Base-by-base conservation (phyloP, 495 filamentous ascomycete genomes). In the Penicillium desertorum region DNA sequence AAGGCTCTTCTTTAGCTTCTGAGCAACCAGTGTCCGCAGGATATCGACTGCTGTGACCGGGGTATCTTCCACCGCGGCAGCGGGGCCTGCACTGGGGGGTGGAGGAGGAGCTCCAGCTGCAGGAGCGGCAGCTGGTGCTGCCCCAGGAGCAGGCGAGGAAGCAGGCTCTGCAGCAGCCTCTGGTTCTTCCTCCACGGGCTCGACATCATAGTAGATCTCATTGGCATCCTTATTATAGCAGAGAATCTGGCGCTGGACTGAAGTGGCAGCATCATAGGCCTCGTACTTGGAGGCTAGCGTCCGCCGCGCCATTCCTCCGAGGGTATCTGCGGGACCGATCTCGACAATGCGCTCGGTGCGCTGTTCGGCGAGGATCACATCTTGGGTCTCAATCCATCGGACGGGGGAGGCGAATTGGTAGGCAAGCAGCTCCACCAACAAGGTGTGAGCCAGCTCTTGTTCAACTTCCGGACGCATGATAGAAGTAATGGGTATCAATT, bases 171-270 rank as follows among this genome's bases (percentile, higher is more conserved):
- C 67, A 20, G 81, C 62, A 29, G 86, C 69, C 61, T 86, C 87
- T 22, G 86, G 82, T 75, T 97, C 92, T 43, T 98, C 94, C 65
- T 96, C 92, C 12, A 94, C 82, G 1, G 95, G 95, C 67, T 98
- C 94, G 39, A 96, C 91, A 71, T 96, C 92, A 72, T 99, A 99
- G 79, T 99, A 99, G 62, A 99, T 99, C 71, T 98, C 94, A 71
- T 96, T 97, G 10, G 92, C 90, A 69, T 99, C 94, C 73, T 99
- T 99, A 76, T 95, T 97, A 81, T 98, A 99, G 80, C 94, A 98
- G 41, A 98, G 85, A 73, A 99, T 98, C 74, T 98, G 92, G 62
- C 94, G 85, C 71, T 97, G 92, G 17, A 96, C 85, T 0, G 92
- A 96, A 64, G 91, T 92, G 29, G 94, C 94, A 29, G 95, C 94